phyloP scores from a whole-genome alignment of 352 stramenopile genomes.

The Phytophthora ramorum region DNA sequence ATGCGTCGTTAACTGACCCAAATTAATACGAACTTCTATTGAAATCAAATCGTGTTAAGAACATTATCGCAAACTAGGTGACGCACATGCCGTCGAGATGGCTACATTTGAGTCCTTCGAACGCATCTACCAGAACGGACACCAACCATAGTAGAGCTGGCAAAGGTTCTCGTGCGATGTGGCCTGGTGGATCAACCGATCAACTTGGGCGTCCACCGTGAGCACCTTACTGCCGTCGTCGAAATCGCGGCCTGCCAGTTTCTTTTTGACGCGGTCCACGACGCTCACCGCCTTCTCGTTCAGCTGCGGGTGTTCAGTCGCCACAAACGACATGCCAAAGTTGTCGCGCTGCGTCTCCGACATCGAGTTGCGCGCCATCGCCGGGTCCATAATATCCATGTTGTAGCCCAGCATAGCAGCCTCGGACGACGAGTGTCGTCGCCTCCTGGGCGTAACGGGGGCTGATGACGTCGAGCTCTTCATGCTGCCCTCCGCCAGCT shows the following conservation, averaged over 20 bases:
- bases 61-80: slow-evolving; percentile 4
- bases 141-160: slow-evolving; percentile 99
- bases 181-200: slow-evolving; percentile 98
- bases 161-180: slow-evolving; percentile 99
- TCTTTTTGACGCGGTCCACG: slow-evolving; percentile 99
- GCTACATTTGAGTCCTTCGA: slow-evolving; percentile 4
- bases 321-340: slow-evolving; percentile 57
- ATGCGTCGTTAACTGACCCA: not conserved
- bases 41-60: not conserved
- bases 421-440: slow-evolving; percentile 69
- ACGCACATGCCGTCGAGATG: not conserved
- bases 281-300: slow-evolving; percentile 95
- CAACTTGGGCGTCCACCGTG: slow-evolving; percentile 94
- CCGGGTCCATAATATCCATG: slow-evolving; percentile 65
- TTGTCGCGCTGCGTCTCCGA: slow-evolving; percentile 60
- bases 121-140: slow-evolving; percentile 79
- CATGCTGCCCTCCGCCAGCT: slow-evolving; percentile 46
- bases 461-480: slow-evolving; percentile 68
- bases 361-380: slow-evolving; percentile 71
- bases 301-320: slow-evolving; percentile 76
- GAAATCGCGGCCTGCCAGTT: slow-evolving; percentile 99
- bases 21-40: not conserved
- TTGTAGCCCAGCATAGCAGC: slow-evolving; percentile 66
- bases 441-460: slow-evolving; percentile 47
- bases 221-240: slow-evolving; percentile 84